Evolutionary conservation across 169 alveolate genomes (phyloP).

Genomic region (Plasmodium billcollinsi): DNA sequence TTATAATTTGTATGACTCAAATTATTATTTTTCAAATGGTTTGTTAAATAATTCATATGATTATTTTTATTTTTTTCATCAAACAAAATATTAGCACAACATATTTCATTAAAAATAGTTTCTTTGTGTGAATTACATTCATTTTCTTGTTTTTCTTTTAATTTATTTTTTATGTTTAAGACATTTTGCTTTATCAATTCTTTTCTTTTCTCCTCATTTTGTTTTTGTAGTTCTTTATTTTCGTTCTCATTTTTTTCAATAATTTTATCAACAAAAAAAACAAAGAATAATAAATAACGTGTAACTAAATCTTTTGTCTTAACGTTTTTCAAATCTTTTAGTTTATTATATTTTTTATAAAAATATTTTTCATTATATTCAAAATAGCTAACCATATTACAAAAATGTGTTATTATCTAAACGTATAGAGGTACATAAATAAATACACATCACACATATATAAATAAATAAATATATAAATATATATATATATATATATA

Average conservation of each 20-base stretch:
- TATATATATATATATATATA: too few species aligned
- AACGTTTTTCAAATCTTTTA: slow-evolving; percentile 33
- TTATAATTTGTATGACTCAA: background rate
- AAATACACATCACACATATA: too few species aligned
- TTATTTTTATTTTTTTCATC: background rate
- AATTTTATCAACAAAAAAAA: slow-evolving; percentile 41
- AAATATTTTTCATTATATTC: slow-evolving; percentile 8
- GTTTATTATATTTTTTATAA: slow-evolving; percentile 7
- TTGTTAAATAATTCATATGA: background rate
- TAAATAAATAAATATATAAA: too few species aligned
- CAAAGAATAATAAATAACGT: slow-evolving; percentile 34
- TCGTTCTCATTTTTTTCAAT: slow-evolving; percentile 58
- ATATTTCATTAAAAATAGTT: slow-evolving; percentile 9
- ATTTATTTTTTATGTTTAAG: slow-evolving; percentile 28
- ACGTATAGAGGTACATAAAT: too few species aligned
- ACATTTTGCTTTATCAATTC: slow-evolving; percentile 48
- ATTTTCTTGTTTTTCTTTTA: slow-evolving; percentile 19
- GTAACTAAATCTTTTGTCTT: slow-evolving; percentile 39
- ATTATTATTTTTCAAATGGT: background rate
- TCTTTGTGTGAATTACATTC: background rate
- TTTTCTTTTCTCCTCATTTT: slow-evolving; percentile 44
- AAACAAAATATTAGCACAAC: background rate
- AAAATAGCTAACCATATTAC: background rate
- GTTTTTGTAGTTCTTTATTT: slow-evolving; percentile 12
- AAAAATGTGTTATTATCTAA: too few species aligned